Conservation (phyloP, 352 stramenopile species). For the Phytopythium aichiense region DNA sequence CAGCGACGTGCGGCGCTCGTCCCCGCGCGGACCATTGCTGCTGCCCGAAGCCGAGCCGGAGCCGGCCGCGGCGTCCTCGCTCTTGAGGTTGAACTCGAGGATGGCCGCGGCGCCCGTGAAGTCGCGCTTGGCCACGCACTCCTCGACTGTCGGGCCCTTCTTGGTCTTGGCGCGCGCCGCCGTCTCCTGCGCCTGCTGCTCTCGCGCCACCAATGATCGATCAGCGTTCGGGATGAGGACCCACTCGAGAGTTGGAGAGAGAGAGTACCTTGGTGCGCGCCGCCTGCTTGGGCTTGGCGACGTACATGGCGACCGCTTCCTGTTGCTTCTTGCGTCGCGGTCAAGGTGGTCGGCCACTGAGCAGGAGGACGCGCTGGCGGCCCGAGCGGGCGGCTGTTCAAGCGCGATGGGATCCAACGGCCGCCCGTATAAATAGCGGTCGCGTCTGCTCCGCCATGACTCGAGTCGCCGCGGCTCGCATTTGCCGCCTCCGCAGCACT, state of each 20-base stretch:
- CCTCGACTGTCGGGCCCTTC: conserved; percentile 70
- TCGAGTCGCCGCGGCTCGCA: no score
- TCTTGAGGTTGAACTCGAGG: conserved; percentile 93
- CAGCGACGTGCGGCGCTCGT: conserved; percentile 71
- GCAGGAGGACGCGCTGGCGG: neutral
- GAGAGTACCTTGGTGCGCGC: conserved; percentile 48
- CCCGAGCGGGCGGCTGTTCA: neutral
- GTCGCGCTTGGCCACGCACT: conserved; percentile 82
- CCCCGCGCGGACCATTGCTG: conserved; percentile 19
- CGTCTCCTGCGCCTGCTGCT: conserved; percentile 40
- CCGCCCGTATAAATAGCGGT: neutral
- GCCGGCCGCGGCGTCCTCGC: conserved; percentile 46
- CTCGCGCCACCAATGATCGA: no score
- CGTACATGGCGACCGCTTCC: conserved; percentile 41
- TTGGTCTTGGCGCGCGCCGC: conserved; percentile 70
- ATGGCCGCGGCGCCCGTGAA: conserved; percentile 93
- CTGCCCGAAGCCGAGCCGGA: neutral
- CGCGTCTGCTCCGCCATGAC: no score
- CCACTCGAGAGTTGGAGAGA: neutral
- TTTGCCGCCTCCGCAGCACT: no score
- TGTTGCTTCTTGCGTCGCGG: neutral
- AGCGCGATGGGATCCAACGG: neutral
- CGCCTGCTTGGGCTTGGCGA: conserved; percentile 76
- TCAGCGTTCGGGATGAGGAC: neutral
- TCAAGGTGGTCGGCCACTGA: neutral